Evolutionary conservation across 1,284 basidiomycete species (phyloP), one percentile per base, ranked within the genome.

Genomic region (Tetrapyrgos nigripes): DNA sequence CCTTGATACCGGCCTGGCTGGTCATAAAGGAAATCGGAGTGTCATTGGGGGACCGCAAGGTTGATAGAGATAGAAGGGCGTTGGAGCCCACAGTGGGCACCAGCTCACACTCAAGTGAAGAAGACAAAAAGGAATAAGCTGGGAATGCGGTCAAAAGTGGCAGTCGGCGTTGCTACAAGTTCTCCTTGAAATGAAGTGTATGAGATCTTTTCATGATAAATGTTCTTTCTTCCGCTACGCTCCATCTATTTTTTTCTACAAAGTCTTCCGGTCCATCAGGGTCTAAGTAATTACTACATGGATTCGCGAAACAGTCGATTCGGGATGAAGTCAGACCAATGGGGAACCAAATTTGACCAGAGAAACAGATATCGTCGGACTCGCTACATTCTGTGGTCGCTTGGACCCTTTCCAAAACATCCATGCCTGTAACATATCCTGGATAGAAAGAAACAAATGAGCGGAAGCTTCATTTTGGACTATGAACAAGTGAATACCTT

Each of bases 1-100:
- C 55, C 4, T 9, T 61, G 17, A n/a, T 61, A 19, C 59, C 59
- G 3, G 55, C 40, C 9, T 61, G 59, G 59, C 21, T 61, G 3
- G 45, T 54, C 2, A 37, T 61, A 2, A 37, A 55, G 4, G 9
- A 57, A 26, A 57, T 61, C 24, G 59, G 59, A 2, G 55, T 47
- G 3, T 28, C 33, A 19, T 35, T 46, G 13, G 58, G 58, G 19
- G 48, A 59, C 11, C n/a, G 21, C 33, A 35, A 51, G 33, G 46
- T 55, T 17, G 26, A 58, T 19, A 47, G 28, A 27, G 40, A 37
- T 5, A 57, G 19, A n/a, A 40, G 17, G 37, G 6, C 8, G 37
- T 40, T 17, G 37, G 4, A 5, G 37, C 37, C 5, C 13, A 40
- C 37, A n/a, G 37, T 17, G 17, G 37, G 37, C 8, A n/a, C 37